phyloP scores from a whole-genome alignment of 257 asterid species.

The Nicotiana sylvestris region DNA sequence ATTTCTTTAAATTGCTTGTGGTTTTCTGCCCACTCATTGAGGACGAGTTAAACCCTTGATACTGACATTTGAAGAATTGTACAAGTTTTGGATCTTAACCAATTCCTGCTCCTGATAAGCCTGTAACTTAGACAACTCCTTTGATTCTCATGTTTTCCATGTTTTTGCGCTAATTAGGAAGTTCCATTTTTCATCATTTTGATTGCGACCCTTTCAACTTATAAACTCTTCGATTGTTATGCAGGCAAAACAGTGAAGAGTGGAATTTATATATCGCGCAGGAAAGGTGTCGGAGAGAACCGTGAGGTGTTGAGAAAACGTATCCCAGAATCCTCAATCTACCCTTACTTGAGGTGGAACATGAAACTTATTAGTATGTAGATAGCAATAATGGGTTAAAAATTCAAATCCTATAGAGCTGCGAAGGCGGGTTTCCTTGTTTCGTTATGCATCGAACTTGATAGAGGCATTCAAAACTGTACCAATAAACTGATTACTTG shows the following conservation, averaged over 20 bases:
- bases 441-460: neutral
- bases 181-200: neutral
- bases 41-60: neutral
- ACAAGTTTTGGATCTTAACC: neutral
- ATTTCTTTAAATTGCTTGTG: neutral
- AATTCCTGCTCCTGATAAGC: neutral
- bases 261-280: neutral
- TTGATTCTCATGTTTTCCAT: neutral
- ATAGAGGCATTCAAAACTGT: constrained; percentile 2
- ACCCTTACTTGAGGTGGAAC: neutral
- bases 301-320: neutral
- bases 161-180: neutral
- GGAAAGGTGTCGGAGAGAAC: neutral
- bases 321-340: neutral
- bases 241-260: constrained; percentile 20
- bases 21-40: neutral
- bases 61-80: neutral
- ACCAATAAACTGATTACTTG: constrained; percentile 5
- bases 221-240: neutral
- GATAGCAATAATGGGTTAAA: constrained; percentile 8
- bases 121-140: neutral
- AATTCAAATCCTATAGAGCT: constrained; percentile 2
- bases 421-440: neutral
- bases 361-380: constrained; percentile 8
- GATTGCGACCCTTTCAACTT: neutral